These are phyloP conservation scores for Verticillium zaregamsianum DNA, from an alignment of 2,329 filamentous ascomycete genomes.

Conservation along the genomic window DNA sequence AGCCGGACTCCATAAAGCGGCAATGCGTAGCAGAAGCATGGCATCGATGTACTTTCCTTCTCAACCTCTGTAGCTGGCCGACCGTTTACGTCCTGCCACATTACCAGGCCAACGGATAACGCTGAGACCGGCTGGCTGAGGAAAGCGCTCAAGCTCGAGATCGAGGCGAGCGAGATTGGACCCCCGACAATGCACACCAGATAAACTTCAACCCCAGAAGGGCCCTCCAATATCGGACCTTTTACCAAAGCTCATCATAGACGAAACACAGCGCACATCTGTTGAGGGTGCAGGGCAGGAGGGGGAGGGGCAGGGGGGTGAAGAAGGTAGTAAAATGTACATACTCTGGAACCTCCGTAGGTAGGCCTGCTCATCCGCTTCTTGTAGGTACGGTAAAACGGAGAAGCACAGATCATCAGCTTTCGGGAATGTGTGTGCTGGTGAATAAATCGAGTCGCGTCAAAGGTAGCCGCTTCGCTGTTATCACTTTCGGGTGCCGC, in stretches of 20 bases:
- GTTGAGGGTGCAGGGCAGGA: neutral
- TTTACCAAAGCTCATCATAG: constrained; percentile 61
- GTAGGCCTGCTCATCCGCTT: neutral
- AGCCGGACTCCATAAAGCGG: constrained; percentile 51
- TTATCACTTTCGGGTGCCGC: neutral
- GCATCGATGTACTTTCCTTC: constrained; percentile 18
- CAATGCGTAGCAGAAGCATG: constrained; percentile 19
- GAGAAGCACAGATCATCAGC: neutral
- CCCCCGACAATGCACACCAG: neutral
- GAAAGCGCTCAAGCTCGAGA: neutral
- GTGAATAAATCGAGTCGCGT: neutral
- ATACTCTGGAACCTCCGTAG: neutral
- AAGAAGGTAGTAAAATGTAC: neutral
- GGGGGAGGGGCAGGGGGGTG: neutral
- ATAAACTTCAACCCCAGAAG: constrained; percentile 35
- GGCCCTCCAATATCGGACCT: constrained; percentile 53
- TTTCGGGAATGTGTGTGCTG: constrained; percentile 13
- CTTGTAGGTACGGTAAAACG: neutral
- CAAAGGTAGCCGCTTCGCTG: neutral
- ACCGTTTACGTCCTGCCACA: neutral
- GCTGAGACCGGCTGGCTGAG: neutral
- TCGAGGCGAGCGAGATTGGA: neutral
- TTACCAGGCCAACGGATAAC: neutral
- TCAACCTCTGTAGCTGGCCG: neutral
- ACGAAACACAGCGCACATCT: neutral